A percentile compares a stretch with the other conserved stretches of the same genome.
These are phyloP conservation scores for Fusarium sp. DNA, from an alignment of 2,329 filamentous ascomycete genomes.

Conservation along the genomic window DNA sequence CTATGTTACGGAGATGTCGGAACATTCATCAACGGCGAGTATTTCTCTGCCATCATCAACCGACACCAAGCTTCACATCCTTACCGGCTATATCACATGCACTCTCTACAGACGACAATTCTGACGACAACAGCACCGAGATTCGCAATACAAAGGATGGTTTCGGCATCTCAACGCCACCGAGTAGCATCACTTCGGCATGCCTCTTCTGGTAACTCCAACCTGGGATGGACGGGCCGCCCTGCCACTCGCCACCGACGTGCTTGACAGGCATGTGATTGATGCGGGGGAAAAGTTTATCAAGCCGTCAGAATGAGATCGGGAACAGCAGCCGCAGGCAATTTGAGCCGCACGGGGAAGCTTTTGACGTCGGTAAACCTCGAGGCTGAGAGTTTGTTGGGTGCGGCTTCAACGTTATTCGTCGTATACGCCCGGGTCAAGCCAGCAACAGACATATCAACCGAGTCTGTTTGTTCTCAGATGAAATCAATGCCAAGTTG, in stretches of 20 bases:
- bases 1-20: too few relatives aligned
- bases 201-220: neutral
- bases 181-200: slow-evolving; percentile 12
- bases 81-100: neutral
- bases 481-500: neutral
- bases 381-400: slow-evolving; percentile 8
- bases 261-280: slow-evolving; percentile 20
- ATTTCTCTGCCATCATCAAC: too few relatives aligned
- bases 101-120: neutral
- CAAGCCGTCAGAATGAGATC: neutral
- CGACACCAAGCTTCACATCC: too few relatives aligned
- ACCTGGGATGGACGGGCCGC: slow-evolving; percentile 8
- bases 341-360: slow-evolving; percentile 11
- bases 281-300: slow-evolving; percentile 3
- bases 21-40: too few relatives aligned
- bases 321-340: neutral
- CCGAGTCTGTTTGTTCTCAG: neutral
- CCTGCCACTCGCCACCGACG: neutral
- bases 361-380: slow-evolving; percentile 13
- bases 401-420: neutral
- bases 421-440: neutral
- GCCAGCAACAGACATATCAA: neutral
- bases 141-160: too few relatives aligned
- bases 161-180: neutral
- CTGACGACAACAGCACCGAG: neutral